phyloP scores from a whole-genome alignment of 768 basidiomycete genomes.

The Kwoniella botswanensis region DNA sequence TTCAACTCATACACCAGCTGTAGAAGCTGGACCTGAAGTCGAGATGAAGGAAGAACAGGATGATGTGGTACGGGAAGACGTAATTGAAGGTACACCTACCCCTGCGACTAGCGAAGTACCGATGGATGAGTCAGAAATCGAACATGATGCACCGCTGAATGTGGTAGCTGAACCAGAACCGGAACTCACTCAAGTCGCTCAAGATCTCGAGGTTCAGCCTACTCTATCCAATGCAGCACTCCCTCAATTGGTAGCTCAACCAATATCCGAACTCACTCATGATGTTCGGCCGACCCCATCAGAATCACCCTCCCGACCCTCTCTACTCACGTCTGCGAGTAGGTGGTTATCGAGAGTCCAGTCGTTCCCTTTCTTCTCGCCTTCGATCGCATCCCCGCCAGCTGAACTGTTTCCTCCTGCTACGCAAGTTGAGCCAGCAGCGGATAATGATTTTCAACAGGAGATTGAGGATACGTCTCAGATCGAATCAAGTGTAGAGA shows the following conservation, averaged over 20 bases:
- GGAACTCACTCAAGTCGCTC: neutral
- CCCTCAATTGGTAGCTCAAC: too few species aligned
- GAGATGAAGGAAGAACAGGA: neutral
- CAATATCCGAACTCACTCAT: too few species aligned
- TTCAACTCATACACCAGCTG: neutral
- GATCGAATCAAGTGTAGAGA: neutral
- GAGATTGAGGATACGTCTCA: neutral
- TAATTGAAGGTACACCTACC: neutral
- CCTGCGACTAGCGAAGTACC: slow-evolving; percentile 1
- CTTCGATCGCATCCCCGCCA: neutral
- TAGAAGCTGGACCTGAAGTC: slow-evolving; percentile 1
- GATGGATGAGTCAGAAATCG: neutral
- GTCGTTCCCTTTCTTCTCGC: slow-evolving; percentile 32
- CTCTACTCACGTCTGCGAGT: slow-evolving; percentile 33
- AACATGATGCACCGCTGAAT: too few species aligned
- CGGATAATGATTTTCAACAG: neutral
- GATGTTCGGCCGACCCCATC: neutral
- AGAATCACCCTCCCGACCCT: slow-evolving; percentile 10
- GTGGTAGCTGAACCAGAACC: neutral
- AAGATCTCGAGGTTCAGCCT: neutral
- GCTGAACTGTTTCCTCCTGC: neutral
- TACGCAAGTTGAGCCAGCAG: slow-evolving; percentile 7
- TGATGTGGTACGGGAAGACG: neutral
- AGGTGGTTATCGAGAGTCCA: slow-evolving; percentile 36
- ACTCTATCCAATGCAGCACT: neutral